Evolutionary conservation across 257 asterid genomes (phyloP).

Genomic region (Ballota nigra): DNA sequence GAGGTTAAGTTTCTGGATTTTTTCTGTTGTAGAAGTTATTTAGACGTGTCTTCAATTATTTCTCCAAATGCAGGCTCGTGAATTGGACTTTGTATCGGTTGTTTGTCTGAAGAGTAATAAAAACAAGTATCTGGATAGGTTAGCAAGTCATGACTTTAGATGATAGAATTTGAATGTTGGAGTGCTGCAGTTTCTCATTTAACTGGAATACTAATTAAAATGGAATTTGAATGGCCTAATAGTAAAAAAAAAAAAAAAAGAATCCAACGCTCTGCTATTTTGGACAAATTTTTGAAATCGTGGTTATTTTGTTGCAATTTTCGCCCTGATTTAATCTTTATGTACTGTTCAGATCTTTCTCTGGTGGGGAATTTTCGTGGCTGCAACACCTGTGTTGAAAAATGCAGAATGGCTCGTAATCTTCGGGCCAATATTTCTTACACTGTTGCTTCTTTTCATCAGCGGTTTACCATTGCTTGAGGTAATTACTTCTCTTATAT

Average conservation of each 20-base stretch:
- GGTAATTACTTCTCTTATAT: constrained; percentile 28
- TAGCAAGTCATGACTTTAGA: not conserved
- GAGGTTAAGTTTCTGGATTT: constrained; percentile 50
- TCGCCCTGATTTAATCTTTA: not conserved
- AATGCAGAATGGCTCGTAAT: constrained; percentile 87
- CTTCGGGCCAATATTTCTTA: constrained; percentile 78
- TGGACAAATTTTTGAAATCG: not conserved
- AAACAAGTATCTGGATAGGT: not conserved
- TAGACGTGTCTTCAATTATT: not conserved
- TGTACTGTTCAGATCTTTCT: constrained; percentile 63
- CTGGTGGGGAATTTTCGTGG: constrained; percentile 97
- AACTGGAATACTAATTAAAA: too few relatives aligned
- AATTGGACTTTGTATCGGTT: not conserved
- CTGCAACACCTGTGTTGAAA: constrained; percentile 77
- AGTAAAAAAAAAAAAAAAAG: too few relatives aligned
- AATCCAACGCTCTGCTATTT: not conserved
- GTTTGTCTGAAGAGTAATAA: not conserved
- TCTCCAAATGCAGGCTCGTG: not conserved
- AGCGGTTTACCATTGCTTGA: constrained; percentile 94
- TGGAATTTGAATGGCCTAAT: too few relatives aligned
- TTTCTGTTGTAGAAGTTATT: not conserved
- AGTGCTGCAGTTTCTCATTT: not conserved
- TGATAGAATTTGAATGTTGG: not conserved
- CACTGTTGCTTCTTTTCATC: constrained; percentile 73
- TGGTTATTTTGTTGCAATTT: not conserved